Conservation (phyloP, 768 basidiomycete species). For the Amyloporia xantha region DNA sequence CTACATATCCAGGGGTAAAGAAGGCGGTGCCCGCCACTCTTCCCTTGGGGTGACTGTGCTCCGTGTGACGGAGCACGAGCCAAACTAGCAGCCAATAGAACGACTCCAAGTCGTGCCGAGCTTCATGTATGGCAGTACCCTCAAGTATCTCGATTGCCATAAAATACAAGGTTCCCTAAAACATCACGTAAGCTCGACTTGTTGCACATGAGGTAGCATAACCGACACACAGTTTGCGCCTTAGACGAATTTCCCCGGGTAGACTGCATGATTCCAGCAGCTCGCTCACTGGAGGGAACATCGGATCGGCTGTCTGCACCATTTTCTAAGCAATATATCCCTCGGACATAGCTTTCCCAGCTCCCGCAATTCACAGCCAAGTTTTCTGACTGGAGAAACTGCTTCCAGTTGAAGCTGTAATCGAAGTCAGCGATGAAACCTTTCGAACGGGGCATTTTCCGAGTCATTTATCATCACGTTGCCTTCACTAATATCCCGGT, state of each 20-base stretch:
- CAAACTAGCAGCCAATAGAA: slow-evolving; percentile 12
- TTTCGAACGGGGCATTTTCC: neutral
- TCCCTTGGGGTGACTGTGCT: neutral
- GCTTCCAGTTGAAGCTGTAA: slow-evolving; percentile 2
- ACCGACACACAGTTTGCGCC: no score
- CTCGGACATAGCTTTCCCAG: neutral
- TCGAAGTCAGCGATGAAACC: slow-evolving; percentile 6
- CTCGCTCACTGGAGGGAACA: no score
- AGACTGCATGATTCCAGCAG: no score
- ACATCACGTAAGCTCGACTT: no score
- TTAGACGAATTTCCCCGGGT: no score
- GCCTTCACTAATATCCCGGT: slow-evolving; percentile 13
- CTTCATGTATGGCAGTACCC: neutral
- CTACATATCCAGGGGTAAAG: neutral
- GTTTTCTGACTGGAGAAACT: neutral
- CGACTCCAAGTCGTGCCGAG: slow-evolving; percentile 11
- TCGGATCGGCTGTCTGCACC: neutral
- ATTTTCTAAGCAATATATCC: neutral
- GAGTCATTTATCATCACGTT: slow-evolving; percentile 14
- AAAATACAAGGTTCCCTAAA: slow-evolving; percentile 7
- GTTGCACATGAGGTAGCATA: no score
- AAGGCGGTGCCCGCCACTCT: neutral
- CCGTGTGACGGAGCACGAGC: slow-evolving; percentile 6
- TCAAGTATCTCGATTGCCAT: neutral
- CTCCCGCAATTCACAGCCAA: neutral